These are phyloP conservation scores for Brassica rapa DNA, from an alignment of 345 rosid genomes.

Conservation along the genomic window DNA sequence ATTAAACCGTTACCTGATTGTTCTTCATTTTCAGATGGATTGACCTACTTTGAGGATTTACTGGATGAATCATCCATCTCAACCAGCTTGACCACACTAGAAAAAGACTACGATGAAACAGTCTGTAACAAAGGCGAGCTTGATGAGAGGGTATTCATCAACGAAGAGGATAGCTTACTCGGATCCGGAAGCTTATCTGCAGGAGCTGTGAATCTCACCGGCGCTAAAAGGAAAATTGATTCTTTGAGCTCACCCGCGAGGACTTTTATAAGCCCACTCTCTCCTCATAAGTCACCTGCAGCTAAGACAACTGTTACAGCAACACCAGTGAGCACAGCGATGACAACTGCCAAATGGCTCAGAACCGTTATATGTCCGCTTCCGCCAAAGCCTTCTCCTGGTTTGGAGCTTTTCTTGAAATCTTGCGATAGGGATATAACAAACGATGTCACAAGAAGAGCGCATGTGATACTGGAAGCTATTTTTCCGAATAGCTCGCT, in stretches of 20 bases:
- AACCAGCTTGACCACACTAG: slow-evolving; percentile 62
- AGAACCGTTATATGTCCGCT: slow-evolving; percentile 79
- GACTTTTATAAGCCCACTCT: slow-evolving; percentile 75
- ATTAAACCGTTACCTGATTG: slow-evolving; percentile 20
- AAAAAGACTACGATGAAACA: slow-evolving; percentile 72
- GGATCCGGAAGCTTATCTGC: slow-evolving; percentile 62
- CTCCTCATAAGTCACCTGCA: slow-evolving; percentile 77
- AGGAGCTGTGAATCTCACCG: slow-evolving; percentile 51
- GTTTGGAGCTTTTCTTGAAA: slow-evolving; percentile 64
- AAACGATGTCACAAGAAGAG: slow-evolving; percentile 73
- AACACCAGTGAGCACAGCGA: slow-evolving; percentile 90
- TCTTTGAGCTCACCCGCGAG: slow-evolving; percentile 76
- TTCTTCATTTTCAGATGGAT: slow-evolving; percentile 63
- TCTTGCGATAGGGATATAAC: slow-evolving; percentile 88
- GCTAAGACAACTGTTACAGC: slow-evolving; percentile 67
- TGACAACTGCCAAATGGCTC: slow-evolving; percentile 99
- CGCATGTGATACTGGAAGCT: slow-evolving; percentile 85
- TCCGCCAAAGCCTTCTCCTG: slow-evolving; percentile 73
- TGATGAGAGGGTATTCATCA: slow-evolving; percentile 84
- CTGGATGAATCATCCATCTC: slow-evolving; percentile 77
- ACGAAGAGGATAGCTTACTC: slow-evolving; percentile 84
- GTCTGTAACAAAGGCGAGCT: slow-evolving; percentile 64
- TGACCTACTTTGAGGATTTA: slow-evolving; percentile 80
- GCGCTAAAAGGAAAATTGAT: slow-evolving; percentile 79
- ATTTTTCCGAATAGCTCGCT: slow-evolving; percentile 77